phyloP scores from a whole-genome alignment of 176 grass and related monocot genomes.

The Calamus simplicifolius region DNA sequence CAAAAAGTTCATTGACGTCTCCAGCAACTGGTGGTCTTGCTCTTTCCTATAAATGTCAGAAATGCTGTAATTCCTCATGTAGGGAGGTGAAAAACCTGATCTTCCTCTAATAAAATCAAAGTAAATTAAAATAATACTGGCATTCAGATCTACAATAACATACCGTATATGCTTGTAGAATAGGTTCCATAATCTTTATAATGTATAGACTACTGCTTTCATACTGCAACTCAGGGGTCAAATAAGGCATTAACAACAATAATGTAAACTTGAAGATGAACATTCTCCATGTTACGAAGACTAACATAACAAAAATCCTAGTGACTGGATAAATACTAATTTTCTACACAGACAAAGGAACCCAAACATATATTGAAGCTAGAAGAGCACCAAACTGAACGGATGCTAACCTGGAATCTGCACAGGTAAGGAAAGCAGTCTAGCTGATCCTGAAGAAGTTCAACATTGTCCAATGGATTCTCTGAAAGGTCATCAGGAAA shows the following conservation, averaged over 20 bases:
- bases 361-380: neutral
- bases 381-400: slow-evolving; percentile 11
- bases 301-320: no score
- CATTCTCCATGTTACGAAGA: no score
- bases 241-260: slow-evolving; percentile 2
- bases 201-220: slow-evolving; percentile 83
- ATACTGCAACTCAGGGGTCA: slow-evolving; percentile 61
- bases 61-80: no score
- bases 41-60: slow-evolving; percentile 53
- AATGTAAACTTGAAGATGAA: no score
- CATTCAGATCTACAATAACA: neutral
- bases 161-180: slow-evolving; percentile 98
- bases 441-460: slow-evolving; percentile 94
- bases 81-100: neutral
- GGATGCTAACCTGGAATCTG: slow-evolving; percentile 82
- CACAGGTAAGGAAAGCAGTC: slow-evolving; percentile 98
- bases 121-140: no score
- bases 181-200: slow-evolving; percentile 98
- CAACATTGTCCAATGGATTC: slow-evolving; percentile 86
- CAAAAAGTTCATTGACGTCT: slow-evolving; percentile 59
- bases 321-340: no score
- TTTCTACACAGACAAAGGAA: no score
- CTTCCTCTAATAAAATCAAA: no score
- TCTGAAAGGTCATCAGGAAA: slow-evolving; percentile 62
- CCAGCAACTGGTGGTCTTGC: slow-evolving; percentile 67